phyloP scores from a whole-genome alignment of 2,329 filamentous ascomycete species.

The Trichoderma semiorbis region DNA sequence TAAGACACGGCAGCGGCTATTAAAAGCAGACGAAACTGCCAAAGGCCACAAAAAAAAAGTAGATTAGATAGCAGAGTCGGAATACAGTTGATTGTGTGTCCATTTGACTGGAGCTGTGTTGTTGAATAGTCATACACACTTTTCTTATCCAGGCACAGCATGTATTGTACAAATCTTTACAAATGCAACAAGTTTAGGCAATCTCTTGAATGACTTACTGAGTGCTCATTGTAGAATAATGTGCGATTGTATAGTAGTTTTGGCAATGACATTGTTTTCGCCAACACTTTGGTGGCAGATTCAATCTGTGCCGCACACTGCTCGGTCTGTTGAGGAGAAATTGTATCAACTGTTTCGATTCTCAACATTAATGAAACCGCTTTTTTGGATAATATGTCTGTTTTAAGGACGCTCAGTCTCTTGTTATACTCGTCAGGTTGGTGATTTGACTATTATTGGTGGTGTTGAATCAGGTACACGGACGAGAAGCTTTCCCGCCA shows the following conservation, averaged over 20 bases:
- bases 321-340: neutral
- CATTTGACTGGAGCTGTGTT: neutral
- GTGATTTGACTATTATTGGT: neutral
- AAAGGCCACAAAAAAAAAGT: neutral
- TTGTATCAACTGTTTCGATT: neutral
- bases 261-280: neutral
- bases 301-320: neutral
- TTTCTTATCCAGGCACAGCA: neutral
- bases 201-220: neutral
- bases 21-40: neutral
- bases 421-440: neutral
- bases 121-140: neutral
- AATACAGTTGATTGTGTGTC: neutral
- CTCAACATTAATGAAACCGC: neutral
- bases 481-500: neutral
- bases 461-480: neutral
- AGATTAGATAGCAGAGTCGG: too few species aligned
- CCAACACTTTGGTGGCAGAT: neutral
- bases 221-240: neutral
- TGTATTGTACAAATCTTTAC: neutral
- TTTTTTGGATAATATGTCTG: neutral
- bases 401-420: neutral
- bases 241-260: neutral
- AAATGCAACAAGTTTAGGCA: neutral
- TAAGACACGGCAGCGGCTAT: neutral